These are phyloP conservation scores for Botrytis porri DNA, from an alignment of 2,329 filamentous ascomycete species.

Conservation along the genomic window DNA sequence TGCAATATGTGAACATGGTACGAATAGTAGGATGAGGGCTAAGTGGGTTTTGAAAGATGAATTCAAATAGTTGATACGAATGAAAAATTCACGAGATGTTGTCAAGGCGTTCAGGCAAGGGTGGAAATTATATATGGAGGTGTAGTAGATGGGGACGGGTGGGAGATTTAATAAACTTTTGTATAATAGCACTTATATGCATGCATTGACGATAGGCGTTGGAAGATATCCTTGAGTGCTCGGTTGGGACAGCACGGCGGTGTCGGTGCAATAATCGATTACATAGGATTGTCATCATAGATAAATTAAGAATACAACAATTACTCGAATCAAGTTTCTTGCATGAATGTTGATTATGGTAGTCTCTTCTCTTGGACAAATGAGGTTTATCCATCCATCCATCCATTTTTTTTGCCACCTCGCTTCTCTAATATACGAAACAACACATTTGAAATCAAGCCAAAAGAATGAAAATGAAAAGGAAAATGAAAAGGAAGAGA, in stretches of 20 bases:
- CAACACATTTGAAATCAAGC: background rate
- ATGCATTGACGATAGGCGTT: background rate
- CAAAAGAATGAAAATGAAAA: background rate
- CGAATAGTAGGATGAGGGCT: constrained; percentile 34
- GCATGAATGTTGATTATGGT: background rate
- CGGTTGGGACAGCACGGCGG: background rate
- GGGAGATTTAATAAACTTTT: background rate
- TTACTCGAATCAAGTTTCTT: background rate
- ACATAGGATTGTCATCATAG: background rate
- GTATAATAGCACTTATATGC: background rate
- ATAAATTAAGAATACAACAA: background rate
- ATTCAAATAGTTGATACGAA: constrained; percentile 31
- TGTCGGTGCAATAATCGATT: background rate
- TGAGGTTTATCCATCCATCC: background rate
- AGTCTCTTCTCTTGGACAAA: background rate
- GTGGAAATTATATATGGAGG: background rate
- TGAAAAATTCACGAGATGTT: background rate
- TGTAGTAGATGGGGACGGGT: background rate
- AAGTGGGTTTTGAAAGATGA: constrained; percentile 38
- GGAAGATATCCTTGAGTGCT: background rate
- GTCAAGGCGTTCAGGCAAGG: background rate
- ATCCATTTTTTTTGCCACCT: background rate
- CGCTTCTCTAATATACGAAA: background rate
- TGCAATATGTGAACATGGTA: constrained; percentile 59
- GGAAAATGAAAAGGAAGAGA: too few species aligned